phyloP scores from a whole-genome alignment of 306 rosid genomes.

The Cicer yamashitae region DNA sequence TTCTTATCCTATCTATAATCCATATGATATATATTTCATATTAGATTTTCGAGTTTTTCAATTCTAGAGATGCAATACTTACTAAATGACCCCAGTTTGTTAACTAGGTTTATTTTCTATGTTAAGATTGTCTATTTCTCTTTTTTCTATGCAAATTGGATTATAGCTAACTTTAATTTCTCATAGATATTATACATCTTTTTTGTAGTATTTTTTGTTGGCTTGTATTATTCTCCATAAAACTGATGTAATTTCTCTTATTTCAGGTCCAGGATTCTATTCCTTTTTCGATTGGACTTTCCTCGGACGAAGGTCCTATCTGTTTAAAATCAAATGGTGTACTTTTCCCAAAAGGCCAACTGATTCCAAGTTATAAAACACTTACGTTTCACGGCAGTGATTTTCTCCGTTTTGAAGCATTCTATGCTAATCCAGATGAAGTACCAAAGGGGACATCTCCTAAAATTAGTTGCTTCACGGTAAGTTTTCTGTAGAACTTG shows the following conservation, averaged over 20 bases:
- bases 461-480: constrained; percentile 75
- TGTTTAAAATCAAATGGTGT: constrained; percentile 55
- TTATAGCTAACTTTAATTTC: constrained; percentile 19
- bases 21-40: constrained; percentile 6
- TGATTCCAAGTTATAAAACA: constrained; percentile 76
- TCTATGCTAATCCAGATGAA: constrained; percentile 69
- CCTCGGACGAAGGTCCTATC: constrained; percentile 66
- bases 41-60: not conserved
- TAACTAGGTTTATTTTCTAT: constrained; percentile 25
- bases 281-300: constrained; percentile 83
- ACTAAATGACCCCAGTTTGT: constrained; percentile 22
- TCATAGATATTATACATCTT: constrained; percentile 14
- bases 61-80: constrained; percentile 20
- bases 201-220: not conserved
- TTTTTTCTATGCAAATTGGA: constrained; percentile 5
- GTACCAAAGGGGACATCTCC: constrained; percentile 64
- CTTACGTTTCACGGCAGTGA: constrained; percentile 59
- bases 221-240: constrained; percentile 29
- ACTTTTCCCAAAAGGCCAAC: constrained; percentile 80
- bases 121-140: not conserved
- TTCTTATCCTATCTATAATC: constrained; percentile 32
- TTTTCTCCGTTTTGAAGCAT: constrained; percentile 73
- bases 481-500: constrained; percentile 48
- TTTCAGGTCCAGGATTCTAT: constrained; percentile 74
- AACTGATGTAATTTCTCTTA: constrained; percentile 33